Percentiles rank a stretch among this genome's conserved stretches.
Evolutionary conservation across 2,329 filamentous ascomycete genomes (phyloP).

Genomic region (Exophiala sp.): DNA sequence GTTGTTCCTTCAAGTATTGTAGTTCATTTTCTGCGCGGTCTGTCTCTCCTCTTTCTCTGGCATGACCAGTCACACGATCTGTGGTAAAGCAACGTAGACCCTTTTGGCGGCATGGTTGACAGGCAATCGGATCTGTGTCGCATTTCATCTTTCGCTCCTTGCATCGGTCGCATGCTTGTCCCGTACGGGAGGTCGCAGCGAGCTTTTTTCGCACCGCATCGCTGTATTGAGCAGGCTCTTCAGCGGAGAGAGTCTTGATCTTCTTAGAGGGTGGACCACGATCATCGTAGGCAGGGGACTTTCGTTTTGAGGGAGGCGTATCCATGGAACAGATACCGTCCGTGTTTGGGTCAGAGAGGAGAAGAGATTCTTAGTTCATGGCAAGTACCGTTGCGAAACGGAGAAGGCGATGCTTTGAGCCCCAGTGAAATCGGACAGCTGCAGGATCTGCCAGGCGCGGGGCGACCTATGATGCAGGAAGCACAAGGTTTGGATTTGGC

Average conservation of each 20-base stretch:
- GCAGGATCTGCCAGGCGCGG: background rate
- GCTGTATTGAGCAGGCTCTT: conserved; percentile 39
- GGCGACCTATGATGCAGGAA: too few species aligned
- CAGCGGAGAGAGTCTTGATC: conserved; percentile 18
- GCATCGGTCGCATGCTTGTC: conserved; percentile 84
- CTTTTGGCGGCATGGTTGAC: conserved; percentile 74
- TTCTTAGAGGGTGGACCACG: conserved; percentile 25
- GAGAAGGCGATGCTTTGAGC: background rate
- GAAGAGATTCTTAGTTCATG: conserved; percentile 3
- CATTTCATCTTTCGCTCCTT: conserved; percentile 88
- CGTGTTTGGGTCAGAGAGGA: background rate
- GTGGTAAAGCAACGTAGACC: conserved; percentile 78
- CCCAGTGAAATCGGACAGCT: background rate
- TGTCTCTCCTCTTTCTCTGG: conserved; percentile 72
- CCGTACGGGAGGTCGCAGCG: conserved; percentile 59
- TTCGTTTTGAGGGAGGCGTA: conserved; percentile 16
- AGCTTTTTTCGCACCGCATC: conserved; percentile 50
- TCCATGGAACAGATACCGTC: conserved; percentile 13
- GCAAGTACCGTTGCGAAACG: conserved; percentile 16
- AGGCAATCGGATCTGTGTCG: conserved; percentile 75
- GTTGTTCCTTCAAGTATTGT: conserved; percentile 61
- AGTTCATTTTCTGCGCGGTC: conserved; percentile 73
- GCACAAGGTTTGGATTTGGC: too few species aligned
- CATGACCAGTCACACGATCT: conserved; percentile 79
- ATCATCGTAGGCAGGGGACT: conserved; percentile 15